Conservation (phyloP, 2,329 filamentous ascomycete species). For the Stagonosporopsis rhizophila region DNA sequence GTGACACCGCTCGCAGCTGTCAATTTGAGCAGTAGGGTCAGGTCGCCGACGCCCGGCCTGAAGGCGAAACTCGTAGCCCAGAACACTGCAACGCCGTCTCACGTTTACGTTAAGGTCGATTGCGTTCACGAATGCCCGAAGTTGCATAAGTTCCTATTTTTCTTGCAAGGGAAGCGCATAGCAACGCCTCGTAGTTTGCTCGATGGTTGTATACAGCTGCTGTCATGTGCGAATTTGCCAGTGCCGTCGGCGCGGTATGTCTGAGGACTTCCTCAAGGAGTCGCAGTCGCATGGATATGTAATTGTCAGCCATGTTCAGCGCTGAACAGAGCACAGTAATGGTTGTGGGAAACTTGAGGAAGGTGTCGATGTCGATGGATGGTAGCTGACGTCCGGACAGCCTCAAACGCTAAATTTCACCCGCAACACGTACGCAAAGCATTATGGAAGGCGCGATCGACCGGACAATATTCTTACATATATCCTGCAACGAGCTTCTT, state of each 20-base stretch:
- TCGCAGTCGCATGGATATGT: background rate
- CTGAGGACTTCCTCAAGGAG: too few relatives aligned
- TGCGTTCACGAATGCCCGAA: background rate
- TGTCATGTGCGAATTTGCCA: background rate
- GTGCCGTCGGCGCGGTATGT: background rate
- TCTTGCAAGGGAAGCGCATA: background rate
- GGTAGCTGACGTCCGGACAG: slow-evolving; percentile 7
- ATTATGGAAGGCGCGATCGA: background rate
- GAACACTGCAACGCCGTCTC: background rate
- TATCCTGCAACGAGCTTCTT: background rate
- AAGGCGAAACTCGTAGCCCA: background rate
- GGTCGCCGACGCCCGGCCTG: background rate
- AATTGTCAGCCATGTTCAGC: background rate
- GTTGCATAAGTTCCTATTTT: background rate
- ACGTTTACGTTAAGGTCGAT: background rate
- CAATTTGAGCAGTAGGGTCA: background rate
- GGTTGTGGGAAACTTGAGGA: background rate
- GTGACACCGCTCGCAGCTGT: slow-evolving; percentile 2
- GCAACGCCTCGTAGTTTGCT: background rate
- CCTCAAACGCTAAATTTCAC: background rate
- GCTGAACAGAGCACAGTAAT: background rate
- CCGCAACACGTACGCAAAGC: background rate
- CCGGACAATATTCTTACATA: background rate
- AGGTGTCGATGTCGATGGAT: slow-evolving; percentile 1
- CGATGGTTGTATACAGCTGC: background rate